A percentile compares a stretch with the other conserved stretches of the same genome.
phyloP scores from a whole-genome alignment of 2,329 filamentous ascomycete species.

The Epichloe festucae region DNA sequence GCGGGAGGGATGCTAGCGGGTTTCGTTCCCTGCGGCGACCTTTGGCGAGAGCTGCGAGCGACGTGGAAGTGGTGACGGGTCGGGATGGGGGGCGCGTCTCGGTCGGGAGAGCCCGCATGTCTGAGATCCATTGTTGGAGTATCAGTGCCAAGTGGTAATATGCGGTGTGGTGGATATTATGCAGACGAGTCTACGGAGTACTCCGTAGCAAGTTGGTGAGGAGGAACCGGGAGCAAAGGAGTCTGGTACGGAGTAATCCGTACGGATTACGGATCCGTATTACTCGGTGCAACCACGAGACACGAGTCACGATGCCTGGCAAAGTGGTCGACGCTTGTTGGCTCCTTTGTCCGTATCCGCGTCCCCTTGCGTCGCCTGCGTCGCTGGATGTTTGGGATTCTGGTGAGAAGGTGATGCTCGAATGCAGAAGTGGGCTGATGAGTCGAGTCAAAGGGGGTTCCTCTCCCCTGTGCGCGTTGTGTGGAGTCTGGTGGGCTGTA shows the following conservation, averaged over 20 bases:
- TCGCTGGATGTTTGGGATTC: not conserved
- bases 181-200: not conserved
- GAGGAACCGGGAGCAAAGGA: not conserved
- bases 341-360: too few relatives aligned
- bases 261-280: too few relatives aligned
- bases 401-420: not conserved
- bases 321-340: too few relatives aligned
- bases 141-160: not conserved
- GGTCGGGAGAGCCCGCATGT: not conserved
- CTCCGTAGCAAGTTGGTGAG: not conserved
- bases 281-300: not conserved
- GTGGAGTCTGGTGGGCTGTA: too few relatives aligned
- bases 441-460: too few relatives aligned
- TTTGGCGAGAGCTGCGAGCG: constrained; percentile 6
- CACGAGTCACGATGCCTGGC: not conserved
- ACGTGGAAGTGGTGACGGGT: constrained; percentile 8
- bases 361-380: too few relatives aligned
- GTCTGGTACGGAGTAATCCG: not conserved
- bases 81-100: constrained; percentile 20
- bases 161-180: not conserved
- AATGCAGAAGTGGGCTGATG: not conserved
- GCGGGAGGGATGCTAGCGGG: constrained; percentile 25
- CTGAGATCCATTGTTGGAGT: constrained; percentile 14
- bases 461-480: too few relatives aligned
- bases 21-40: constrained; percentile 5